Conservation (phyloP, 495 filamentous ascomycete species). For the Tuber borchii region DNA sequence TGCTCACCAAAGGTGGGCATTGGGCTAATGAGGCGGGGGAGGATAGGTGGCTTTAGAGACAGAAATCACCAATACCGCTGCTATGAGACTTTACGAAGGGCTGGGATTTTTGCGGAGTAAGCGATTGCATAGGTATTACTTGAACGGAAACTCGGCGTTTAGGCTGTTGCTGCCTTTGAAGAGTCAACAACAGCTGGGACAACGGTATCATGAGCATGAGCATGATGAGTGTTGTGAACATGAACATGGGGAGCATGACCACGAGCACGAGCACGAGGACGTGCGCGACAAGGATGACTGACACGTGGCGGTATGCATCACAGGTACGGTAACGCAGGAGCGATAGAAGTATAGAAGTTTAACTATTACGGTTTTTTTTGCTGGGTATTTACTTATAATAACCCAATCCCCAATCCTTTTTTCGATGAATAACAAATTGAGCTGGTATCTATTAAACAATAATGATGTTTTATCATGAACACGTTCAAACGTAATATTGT, state of each 20-base stretch:
- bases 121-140: conserved; percentile 87
- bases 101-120: conserved; percentile 91
- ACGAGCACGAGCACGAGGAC: background rate
- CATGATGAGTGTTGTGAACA: conserved; percentile 21
- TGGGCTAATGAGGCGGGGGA: background rate
- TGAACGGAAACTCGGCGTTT: conserved; percentile 94
- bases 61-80: conserved; percentile 86
- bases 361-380: background rate
- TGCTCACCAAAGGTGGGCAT: background rate
- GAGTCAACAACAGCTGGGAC: conserved; percentile 46
- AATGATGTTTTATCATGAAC: background rate
- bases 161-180: conserved; percentile 78
- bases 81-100: conserved; percentile 87
- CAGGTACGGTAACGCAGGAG: background rate
- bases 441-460: background rate
- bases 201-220: conserved; percentile 9
- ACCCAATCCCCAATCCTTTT: background rate
- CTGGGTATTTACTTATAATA: conserved; percentile 1
- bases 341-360: background rate
- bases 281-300: background rate
- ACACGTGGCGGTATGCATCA: background rate
- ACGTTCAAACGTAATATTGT: background rate
- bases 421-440: background rate
- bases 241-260: conserved; percentile 24
- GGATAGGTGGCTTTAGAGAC: conserved; percentile 86